Percentiles rank a stretch among this genome's conserved stretches.
phyloP scores from a whole-genome alignment of 2,329 filamentous ascomycete genomes.

The Coniochaeta sp. region DNA sequence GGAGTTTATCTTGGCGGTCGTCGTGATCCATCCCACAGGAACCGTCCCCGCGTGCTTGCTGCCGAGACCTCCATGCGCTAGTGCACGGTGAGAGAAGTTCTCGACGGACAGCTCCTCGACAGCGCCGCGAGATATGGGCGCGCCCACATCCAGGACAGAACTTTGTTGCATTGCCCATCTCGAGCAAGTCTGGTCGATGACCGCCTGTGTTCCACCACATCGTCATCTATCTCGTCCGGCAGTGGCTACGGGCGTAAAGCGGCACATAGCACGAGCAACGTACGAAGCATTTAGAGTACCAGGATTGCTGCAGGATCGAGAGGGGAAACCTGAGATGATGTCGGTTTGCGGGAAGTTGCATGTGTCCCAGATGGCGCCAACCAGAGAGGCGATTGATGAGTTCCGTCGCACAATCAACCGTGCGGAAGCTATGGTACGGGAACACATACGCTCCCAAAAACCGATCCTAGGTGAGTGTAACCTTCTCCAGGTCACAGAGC shows the following conservation, averaged over 20 bases:
- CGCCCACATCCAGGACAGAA: no score
- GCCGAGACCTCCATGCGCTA: background rate
- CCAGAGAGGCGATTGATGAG: background rate
- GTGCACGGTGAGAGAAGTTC: no score
- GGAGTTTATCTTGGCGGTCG: background rate
- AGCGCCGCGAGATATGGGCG: no score
- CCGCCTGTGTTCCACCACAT: background rate
- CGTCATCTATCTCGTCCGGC: background rate
- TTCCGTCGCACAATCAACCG: background rate
- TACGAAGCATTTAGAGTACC: constrained; percentile 7
- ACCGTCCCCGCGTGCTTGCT: background rate
- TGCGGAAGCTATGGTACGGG: background rate
- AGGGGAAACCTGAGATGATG: constrained; percentile 14
- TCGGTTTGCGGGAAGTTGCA: constrained; percentile 15
- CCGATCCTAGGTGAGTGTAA: background rate
- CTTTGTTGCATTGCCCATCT: no score
- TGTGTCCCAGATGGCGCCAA: background rate
- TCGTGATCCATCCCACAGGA: background rate
- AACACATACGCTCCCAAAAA: background rate
- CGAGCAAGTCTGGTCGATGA: no score
- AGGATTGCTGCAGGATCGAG: constrained; percentile 21
- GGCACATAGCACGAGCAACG: constrained; percentile 9
- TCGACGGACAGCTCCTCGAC: no score
- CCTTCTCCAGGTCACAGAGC: background rate
- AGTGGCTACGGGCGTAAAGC: constrained; percentile 17